Evolutionary conservation across 306 rosid species (phyloP), one percentile per base, ranked within the genome.

Genomic region (Senna tora): DNA sequence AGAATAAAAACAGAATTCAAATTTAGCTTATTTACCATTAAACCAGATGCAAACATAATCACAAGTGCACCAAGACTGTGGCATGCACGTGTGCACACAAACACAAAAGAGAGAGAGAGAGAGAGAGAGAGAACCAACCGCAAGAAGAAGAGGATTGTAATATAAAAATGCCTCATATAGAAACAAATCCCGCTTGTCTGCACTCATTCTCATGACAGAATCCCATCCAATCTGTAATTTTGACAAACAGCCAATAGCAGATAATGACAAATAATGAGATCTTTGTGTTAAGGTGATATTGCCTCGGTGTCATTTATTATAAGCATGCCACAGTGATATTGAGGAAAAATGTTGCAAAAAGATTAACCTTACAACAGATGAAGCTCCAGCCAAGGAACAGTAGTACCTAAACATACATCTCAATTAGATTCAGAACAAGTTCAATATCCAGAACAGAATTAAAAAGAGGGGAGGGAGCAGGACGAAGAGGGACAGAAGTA

Each of bases 171-270:
- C 97, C 79, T 95, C 99, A 0, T 95, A 95, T 47, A 95, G 80
- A 84, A 95, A 95, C 62, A 95, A 83, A 77, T 88, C 96, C 71
- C 92, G 88, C 80, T 89, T 78, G 87, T 95, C 96, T 43, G 71
- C 96, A 75, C 99, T 92, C 99, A 95, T 95, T 83, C 96, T 85
- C 99, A 95, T 95, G 39, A 95, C 99, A 65, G 99, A 91, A 80
- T 88, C 91, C 97, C 99, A 95, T 81, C 97, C 96, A 73, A 92
- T 65, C 99, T 95, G 85, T 83, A 86, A 56, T 61, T 64, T 78
- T 75, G 70, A 74, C 46, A 65, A 11, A 49, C 21, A 52, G 42
- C 2, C 45, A 60, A 41, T 78, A 61, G 77, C 12, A 87, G 73
- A 73, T 55, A 72, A 70, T 62, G 47, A 61, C 41, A 74, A 65